Base-by-base conservation (phyloP, 1,284 basidiomycete genomes). In the Retiboletus flavoniger region DNA sequence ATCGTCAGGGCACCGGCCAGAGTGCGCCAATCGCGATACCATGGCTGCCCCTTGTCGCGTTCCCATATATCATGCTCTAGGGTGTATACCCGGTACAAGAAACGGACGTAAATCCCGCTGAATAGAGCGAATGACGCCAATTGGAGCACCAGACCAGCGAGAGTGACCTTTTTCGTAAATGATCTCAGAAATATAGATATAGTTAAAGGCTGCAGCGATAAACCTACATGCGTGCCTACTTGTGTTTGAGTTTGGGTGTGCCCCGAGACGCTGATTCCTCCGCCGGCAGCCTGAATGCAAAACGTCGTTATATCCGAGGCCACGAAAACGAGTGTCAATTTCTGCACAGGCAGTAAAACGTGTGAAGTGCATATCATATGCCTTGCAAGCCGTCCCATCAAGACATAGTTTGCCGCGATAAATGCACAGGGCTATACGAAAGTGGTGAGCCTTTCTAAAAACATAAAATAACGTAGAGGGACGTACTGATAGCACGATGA, bases 351-450 rank as follows among this genome's bases (percentile, higher is more conserved):
- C 39, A 89, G 73, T 36, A 84, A 66, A n/a, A 89, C 70, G 58
- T 86, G 78, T 34, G 75, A 55, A 52, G 78, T 74, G 46, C 76
- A 78, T 44, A 75, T 65, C 3, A 89, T 68, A 63, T 81, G 75
- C 24, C 69, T 70, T 11, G 83, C 81, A 16, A 91, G 67, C 26
- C 82, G 78, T 4, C 87, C 85, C 10, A 89, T 76, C 7, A 89
- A 73, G 54, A 89, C 76, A 60, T 90, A 90, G 63, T 87, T 79
- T 26, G 84, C 82, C 8, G 87, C 87, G 53, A 90, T 83, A 72
- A 89, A 89, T n/a, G 85, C 85, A 60, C 88, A 89, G 10, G 88
- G 65, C 65, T 68, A 29, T 17, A 8, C 24, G 32, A n/a, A 5
- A n/a, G 16, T 7, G 10, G 9, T 53, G 17, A 62, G 29, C 19